phyloP scores from a whole-genome alignment of 352 stramenopile genomes.

The Phytophthora foliorum region DNA sequence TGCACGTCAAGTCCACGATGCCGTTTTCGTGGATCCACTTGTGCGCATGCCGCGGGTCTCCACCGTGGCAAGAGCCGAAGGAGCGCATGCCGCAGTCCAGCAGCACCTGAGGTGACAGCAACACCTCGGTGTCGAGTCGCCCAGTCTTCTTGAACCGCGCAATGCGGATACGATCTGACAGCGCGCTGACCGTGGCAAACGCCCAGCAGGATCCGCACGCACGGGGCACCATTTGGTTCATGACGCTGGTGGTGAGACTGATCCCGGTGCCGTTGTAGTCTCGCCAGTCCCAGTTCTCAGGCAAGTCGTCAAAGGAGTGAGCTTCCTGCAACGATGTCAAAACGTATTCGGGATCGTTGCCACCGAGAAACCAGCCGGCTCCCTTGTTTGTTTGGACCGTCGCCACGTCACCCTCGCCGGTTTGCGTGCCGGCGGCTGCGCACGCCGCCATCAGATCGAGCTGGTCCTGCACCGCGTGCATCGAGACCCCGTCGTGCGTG shows the following conservation, averaged over 20 bases:
- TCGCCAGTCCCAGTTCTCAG: slow-evolving; percentile 80
- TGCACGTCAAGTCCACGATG: slow-evolving; percentile 86
- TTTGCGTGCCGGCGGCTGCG: slow-evolving; percentile 25
- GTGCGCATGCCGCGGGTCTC: slow-evolving; percentile 83
- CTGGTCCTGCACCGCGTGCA: slow-evolving; percentile 62
- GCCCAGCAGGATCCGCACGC: slow-evolving; percentile 85
- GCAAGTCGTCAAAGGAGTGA: slow-evolving; percentile 67
- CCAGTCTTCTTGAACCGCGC: slow-evolving; percentile 69
- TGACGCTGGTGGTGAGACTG: slow-evolving; percentile 72
- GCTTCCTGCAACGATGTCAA: slow-evolving; percentile 53
- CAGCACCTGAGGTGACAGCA: slow-evolving; percentile 76
- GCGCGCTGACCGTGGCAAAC: slow-evolving; percentile 71
- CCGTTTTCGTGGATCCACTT: slow-evolving; percentile 89
- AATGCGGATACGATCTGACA: slow-evolving; percentile 87
- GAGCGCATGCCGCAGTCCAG: slow-evolving; percentile 86
- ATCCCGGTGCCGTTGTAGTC: slow-evolving; percentile 85
- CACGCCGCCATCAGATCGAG: slow-evolving; percentile 64
- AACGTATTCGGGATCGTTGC: slow-evolving; percentile 68
- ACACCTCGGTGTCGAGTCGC: slow-evolving; percentile 60
- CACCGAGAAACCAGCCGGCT: slow-evolving; percentile 68
- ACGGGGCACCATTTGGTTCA: slow-evolving; percentile 86
- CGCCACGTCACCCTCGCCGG: slow-evolving; percentile 24
- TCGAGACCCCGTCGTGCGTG: slow-evolving; percentile 50
- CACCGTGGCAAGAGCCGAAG: slow-evolving; percentile 82
- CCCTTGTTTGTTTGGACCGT: slow-evolving; percentile 46